Conservation (phyloP, 2,329 filamentous ascomycete genomes). For the Trichocomaceae sp. region DNA sequence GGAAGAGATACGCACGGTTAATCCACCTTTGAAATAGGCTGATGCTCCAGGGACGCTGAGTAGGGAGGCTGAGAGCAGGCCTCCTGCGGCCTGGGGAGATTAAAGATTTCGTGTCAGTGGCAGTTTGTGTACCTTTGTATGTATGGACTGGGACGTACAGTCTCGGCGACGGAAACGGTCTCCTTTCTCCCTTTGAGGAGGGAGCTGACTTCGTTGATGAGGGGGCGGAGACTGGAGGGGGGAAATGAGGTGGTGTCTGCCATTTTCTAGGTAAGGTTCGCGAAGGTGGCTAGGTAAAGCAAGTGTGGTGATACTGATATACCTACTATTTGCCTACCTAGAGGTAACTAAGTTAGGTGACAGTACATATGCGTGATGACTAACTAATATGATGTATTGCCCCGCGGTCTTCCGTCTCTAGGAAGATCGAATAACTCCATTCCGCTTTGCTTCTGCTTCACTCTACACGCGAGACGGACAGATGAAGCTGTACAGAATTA, state of each 20-base stretch:
- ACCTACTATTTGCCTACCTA: too few relatives aligned
- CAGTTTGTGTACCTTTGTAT: background rate
- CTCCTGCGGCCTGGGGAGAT: constrained; percentile 49
- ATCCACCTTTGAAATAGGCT: constrained; percentile 54
- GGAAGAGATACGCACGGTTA: constrained; percentile 38
- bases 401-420: too few relatives aligned
- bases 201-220: constrained; percentile 45
- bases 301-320: too few relatives aligned
- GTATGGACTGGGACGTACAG: constrained; percentile 33
- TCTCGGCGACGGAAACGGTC: constrained; percentile 57
- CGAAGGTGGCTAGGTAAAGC: too few relatives aligned
- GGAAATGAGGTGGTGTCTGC: constrained; percentile 25
- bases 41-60: constrained; percentile 55
- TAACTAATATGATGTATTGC: background rate
- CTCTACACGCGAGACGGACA: too few relatives aligned
- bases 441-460: too few relatives aligned
- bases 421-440: too few relatives aligned
- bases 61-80: constrained; percentile 54
- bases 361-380: background rate
- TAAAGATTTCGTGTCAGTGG: too few relatives aligned
- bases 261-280: background rate
- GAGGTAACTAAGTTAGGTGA: too few relatives aligned
- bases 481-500: background rate
- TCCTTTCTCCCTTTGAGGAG: constrained; percentile 51
- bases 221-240: constrained; percentile 31